Evolutionary conservation across 345 rosid species (phyloP).

Genomic region (Dipteronia sinensis): DNA sequence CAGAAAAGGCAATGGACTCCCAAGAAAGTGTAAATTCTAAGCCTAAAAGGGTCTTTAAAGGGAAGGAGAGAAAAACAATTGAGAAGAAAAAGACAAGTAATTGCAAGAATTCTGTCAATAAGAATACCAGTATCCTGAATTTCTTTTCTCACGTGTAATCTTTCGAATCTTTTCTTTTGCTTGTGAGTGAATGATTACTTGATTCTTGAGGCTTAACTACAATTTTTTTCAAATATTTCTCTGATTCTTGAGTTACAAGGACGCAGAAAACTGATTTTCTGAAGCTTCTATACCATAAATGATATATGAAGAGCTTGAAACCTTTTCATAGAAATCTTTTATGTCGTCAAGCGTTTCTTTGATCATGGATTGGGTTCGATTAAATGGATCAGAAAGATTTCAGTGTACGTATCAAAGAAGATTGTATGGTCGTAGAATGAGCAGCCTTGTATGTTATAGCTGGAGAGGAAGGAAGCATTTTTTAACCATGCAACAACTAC

Average conservation of each 20-base stretch:
- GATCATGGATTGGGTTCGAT: too few species aligned
- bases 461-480: background rate
- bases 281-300: background rate
- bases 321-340: background rate
- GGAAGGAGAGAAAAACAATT: slow-evolving; percentile 31
- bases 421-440: too few species aligned
- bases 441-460: too few species aligned
- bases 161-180: background rate
- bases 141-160: slow-evolving; percentile 57
- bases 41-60: slow-evolving; percentile 30
- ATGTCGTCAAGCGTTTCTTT: background rate
- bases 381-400: too few species aligned
- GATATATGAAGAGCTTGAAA: background rate
- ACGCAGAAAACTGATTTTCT: background rate
- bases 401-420: too few species aligned
- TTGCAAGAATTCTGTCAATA: slow-evolving; percentile 34
- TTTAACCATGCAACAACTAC: background rate
- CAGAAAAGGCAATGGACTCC: slow-evolving; percentile 28
- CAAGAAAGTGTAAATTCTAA: slow-evolving; percentile 61
- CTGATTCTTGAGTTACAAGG: background rate
- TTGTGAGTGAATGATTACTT: background rate
- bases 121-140: slow-evolving; percentile 53
- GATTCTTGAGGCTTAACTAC: background rate
- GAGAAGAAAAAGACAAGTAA: slow-evolving; percentile 36
- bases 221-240: background rate